Evolutionary conservation across 495 filamentous ascomycete species (phyloP), one percentile per base, ranked within the genome.

Genomic region (Rhizodiscina lignyota): DNA sequence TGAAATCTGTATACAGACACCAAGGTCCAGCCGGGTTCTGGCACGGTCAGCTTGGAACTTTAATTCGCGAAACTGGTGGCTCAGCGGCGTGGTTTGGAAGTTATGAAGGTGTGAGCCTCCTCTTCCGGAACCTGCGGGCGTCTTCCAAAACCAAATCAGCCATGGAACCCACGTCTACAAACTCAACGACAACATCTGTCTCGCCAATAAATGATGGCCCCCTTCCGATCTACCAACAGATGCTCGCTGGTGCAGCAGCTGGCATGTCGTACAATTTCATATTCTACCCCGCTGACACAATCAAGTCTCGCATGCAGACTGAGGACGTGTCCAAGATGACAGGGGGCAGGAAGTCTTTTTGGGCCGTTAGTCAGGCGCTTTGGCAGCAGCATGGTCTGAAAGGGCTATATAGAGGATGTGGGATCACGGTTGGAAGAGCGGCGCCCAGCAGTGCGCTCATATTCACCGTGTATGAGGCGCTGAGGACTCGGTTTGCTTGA

Each of bases 361-460:
- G 63, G 58, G 55, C 57, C 10, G 81, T 82, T 31, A 70, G 71
- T 0, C 69, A 54, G 35, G 64, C 69, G 13, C 49, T 99, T 26
- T 96, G 84, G 80, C 65, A 61, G 37, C 67, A 81, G 42, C 75
- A 85, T 39, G 91, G 89, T 1, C 33, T 94, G 17, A 75, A 68
- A 44, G 84, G 81, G 4, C 59, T 99, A 41, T 99, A 96, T 56
- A 68, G 86, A 30, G 89, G 89, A 4, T 99, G 89, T 45, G 89
- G 89, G 12, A 92, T 96, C 37, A 99, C 89, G 5, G 83, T 87
- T 28, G 61, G 70, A 20, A 68, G 89, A 35, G 77, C 83, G 16
- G 85, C 83, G 18, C 89, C 89, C 0, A 92, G 85, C 50, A 91
- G 82, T n/a, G 91, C 87, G 23, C 80, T 96, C 47, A 99, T 99